phyloP scores from a whole-genome alignment of 371 early-diverging fungal species.

The Lichtheimia hyalospora region DNA sequence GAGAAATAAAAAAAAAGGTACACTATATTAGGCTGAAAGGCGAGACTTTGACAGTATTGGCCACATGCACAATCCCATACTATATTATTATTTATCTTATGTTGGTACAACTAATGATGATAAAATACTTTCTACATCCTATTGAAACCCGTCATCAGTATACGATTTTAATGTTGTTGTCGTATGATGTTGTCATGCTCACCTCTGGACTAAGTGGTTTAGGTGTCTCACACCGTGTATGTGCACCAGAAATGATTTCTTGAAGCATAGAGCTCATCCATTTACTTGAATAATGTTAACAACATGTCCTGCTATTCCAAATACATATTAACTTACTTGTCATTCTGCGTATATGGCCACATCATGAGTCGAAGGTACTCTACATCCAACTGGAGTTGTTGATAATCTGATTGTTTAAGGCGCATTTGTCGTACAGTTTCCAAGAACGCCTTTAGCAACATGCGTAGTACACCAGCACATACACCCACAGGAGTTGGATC shows the following conservation, averaged over 20 bases:
- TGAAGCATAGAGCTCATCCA: constrained; percentile 57
- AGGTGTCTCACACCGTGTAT: constrained; percentile 21
- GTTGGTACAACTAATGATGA: neutral
- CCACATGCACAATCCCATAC: too few relatives aligned
- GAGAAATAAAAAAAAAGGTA: constrained; percentile 12
- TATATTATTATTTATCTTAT: neutral
- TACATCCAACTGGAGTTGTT: constrained; percentile 62
- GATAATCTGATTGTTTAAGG: constrained; percentile 45
- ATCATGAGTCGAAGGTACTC: constrained; percentile 52
- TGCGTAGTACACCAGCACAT: constrained; percentile 51
- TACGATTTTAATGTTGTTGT: neutral
- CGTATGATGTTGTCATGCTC: neutral
- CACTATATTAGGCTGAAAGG: neutral
- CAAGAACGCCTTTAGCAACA: constrained; percentile 61
- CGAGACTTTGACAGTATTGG: too few relatives aligned
- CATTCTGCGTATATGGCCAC: constrained; percentile 40
- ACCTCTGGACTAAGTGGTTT: constrained; percentile 7
- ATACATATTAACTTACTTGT: constrained; percentile 37
- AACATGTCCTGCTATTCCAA: neutral
- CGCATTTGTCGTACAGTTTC: constrained; percentile 55
- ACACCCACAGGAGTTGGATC: constrained; percentile 56
- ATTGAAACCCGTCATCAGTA: neutral
- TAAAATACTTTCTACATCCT: constrained; percentile 9
- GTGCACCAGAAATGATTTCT: constrained; percentile 59
- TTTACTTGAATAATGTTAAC: constrained; percentile 4